Evolutionary conservation across 164 flowering plant species (phyloP).

Genomic region (Piper betle): DNA sequence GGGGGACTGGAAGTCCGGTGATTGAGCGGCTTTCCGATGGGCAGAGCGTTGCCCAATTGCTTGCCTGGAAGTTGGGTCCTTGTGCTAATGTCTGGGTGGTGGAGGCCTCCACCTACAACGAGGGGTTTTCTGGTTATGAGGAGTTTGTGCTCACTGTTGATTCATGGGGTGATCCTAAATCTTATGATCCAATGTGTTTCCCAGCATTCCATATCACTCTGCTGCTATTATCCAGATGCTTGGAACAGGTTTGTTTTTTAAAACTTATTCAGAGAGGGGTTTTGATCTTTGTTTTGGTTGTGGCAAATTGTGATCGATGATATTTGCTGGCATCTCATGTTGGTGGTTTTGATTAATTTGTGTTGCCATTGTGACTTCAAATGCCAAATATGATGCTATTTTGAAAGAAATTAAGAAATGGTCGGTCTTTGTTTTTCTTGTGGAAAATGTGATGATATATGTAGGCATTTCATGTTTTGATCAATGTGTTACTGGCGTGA

Average conservation of each 20-base stretch:
- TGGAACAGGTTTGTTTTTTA: conserved; percentile 37
- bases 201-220: conserved; percentile 52
- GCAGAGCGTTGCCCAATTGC: conserved; percentile 44
- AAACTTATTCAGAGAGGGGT: background rate
- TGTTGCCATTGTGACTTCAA: too few species aligned
- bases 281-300: background rate
- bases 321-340: too few species aligned
- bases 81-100: conserved; percentile 70
- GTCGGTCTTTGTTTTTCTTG: too few species aligned
- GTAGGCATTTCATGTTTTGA: background rate
- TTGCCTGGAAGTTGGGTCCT: conserved; percentile 66
- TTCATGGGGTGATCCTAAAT: conserved; percentile 59
- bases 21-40: conserved; percentile 56
- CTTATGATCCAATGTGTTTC: conserved; percentile 42
- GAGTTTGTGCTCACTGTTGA: conserved; percentile 67
- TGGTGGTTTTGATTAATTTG: too few species aligned
- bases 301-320: too few species aligned
- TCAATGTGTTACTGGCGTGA: background rate
- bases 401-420: too few species aligned
- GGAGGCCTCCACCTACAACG: conserved; percentile 67
- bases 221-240: conserved; percentile 41
- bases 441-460: too few species aligned
- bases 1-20: conserved; percentile 61
- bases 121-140: conserved; percentile 73
- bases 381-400: too few species aligned